Percentiles rank a stretch among this genome's conserved stretches.
Evolutionary conservation across 2,329 filamentous ascomycete species (phyloP).

Genomic region (Thelonectria blattea): DNA sequence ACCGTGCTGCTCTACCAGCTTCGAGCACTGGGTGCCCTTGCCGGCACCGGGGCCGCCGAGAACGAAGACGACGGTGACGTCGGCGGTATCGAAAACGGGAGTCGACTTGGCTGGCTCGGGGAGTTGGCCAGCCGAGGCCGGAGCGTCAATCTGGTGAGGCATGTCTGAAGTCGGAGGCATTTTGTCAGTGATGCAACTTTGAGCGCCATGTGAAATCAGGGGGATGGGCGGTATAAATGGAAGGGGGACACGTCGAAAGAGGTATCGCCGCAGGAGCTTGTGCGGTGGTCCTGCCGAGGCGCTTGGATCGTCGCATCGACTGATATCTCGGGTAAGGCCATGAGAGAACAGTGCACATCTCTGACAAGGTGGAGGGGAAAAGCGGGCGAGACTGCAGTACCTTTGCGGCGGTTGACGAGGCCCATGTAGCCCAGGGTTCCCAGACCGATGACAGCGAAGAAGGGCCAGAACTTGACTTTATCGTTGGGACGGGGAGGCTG

Average conservation of each 20-base stretch:
- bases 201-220: slow-evolving; percentile 7
- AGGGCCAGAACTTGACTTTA: slow-evolving; percentile 64
- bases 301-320: slow-evolving; percentile 21
- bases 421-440: slow-evolving; percentile 57
- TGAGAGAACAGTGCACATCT: slow-evolving; percentile 5
- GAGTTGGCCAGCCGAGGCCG: slow-evolving; percentile 40
- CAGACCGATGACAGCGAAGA: slow-evolving; percentile 55
- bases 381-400: slow-evolving; percentile 38
- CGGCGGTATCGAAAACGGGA: slow-evolving; percentile 75
- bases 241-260: background rate
- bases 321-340: slow-evolving; percentile 18
- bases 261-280: slow-evolving; percentile 8
- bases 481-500: slow-evolving; percentile 45
- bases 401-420: slow-evolving; percentile 56
- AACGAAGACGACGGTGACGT: slow-evolving; percentile 94
- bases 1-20: slow-evolving; percentile 84
- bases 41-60: slow-evolving; percentile 94
- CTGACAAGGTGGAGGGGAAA: slow-evolving; percentile 12
- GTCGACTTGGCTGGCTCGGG: slow-evolving; percentile 55
- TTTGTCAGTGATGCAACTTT: slow-evolving; percentile 12
- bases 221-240: slow-evolving; percentile 10
- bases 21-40: slow-evolving; percentile 94
- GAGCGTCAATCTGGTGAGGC: slow-evolving; percentile 22
- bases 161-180: slow-evolving; percentile 15
- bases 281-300: slow-evolving; percentile 12